phyloP scores from a whole-genome alignment of 148 eudicot species.

The Amaranthus hypochondriacus region DNA sequence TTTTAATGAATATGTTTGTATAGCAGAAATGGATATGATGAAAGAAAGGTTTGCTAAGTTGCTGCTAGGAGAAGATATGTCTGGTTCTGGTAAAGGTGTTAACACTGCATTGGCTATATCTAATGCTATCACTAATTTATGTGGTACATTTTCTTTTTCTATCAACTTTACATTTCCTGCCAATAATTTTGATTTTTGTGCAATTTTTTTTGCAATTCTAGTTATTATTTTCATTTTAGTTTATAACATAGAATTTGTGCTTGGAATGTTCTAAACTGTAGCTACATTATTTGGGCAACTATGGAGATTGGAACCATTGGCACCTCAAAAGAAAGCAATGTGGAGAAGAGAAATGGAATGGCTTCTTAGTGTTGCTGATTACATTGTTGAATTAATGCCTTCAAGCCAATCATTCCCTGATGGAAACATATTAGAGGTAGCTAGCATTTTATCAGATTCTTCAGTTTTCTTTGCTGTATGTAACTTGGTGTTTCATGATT shows the following conservation, averaged over 20 bases:
- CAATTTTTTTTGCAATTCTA: not conserved
- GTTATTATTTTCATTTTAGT: not conserved
- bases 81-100: constrained; percentile 84
- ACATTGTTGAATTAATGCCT: constrained; percentile 55
- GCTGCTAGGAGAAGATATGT: constrained; percentile 91
- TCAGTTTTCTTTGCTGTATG: not conserved
- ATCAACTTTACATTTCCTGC: not conserved
- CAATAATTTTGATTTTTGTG: not conserved
- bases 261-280: constrained; percentile 21
- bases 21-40: constrained; percentile 69
- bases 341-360: constrained; percentile 70
- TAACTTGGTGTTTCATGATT: not conserved
- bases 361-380: constrained; percentile 57
- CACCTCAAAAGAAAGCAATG: constrained; percentile 44
- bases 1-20: constrained; percentile 1
- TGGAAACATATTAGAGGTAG: constrained; percentile 59
- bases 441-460: not conserved
- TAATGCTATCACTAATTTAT: constrained; percentile 82
- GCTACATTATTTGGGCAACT: constrained; percentile 67
- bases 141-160: constrained; percentile 40
- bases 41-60: constrained; percentile 80
- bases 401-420: constrained; percentile 48
- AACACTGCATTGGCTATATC: constrained; percentile 70
- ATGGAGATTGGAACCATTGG: constrained; percentile 58
- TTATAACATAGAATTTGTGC: not conserved